Evolutionary conservation across 2,329 filamentous ascomycete genomes (phyloP), one percentile per base, ranked within the genome.

Genomic region (Ophiosphaerella herpotricha): DNA sequence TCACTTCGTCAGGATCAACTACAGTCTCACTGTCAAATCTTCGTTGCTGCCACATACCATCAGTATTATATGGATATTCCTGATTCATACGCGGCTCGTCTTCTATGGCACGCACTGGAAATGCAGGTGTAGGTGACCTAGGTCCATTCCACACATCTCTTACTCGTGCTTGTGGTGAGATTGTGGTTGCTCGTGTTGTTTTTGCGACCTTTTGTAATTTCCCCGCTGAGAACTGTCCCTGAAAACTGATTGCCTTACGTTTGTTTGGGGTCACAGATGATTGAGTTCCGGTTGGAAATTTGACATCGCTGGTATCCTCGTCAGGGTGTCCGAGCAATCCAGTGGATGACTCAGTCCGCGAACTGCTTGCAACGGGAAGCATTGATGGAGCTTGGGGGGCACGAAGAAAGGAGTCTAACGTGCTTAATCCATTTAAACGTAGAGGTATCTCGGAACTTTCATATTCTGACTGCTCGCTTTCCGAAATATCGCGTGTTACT

Each of bases 11-110:
- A 6, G n/a, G 50, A 18, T 44, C 52, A 29, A 46, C 11, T 14
- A 51, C 33, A 6, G 50, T 54, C 35, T 55, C 55, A 13, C 43
- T 50, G 5, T 56, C 55, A 8, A 47, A 39, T 11, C 47, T 58
- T 7, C 24, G 45, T n/a, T 31, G 9, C 24, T 26, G 31, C 14
- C 29, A 51, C 11, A 42, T 51, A 29, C 24, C 14, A 16, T 58
- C 50, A 37, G 42, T 43, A 13, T 47, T 44, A 3, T 36, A 24
- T 11, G 38, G 47, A 13, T 26, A 23, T 18, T 39, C 42, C 40
- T 44, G 39, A 7, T 31, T 18, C 9, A 33, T n/a, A 1, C 7
- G 9, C 4, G 13, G 31, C 13, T 26, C 26, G 6, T 14, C 24
- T 5, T 13, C 32, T 5, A 29, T 35, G 13, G 29, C 21, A 12